These are phyloP conservation scores for Neurospora africana DNA, from an alignment of 495 filamentous ascomycete genomes.

Conservation along the genomic window DNA sequence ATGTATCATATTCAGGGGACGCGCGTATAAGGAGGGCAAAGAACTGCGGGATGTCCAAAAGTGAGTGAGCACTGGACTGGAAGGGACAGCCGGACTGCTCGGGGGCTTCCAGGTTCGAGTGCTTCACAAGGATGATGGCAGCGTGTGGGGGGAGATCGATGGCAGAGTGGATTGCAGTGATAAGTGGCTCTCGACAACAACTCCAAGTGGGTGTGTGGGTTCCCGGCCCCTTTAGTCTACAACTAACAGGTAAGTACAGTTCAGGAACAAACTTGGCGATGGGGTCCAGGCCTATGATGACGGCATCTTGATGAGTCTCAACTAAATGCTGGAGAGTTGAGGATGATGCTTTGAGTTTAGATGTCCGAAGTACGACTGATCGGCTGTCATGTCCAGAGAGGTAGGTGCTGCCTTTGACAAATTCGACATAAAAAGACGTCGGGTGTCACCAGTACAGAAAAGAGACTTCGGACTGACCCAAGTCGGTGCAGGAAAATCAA, in stretches of 20 bases:
- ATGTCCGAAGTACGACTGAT: background rate
- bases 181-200: background rate
- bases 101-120: background rate
- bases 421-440: background rate
- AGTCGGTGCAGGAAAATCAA: background rate
- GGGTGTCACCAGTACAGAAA: background rate
- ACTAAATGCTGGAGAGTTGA: background rate
- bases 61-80: background rate
- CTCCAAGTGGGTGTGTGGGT: background rate
- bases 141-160: background rate
- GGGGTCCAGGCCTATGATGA: background rate
- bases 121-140: background rate
- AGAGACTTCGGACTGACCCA: background rate
- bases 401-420: background rate
- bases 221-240: background rate
- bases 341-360: background rate
- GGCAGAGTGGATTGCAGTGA: background rate
- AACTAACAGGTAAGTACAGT: background rate
- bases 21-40: background rate
- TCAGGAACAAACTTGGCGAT: background rate
- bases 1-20: background rate
- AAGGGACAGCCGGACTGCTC: background rate
- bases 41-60: background rate
- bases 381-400: background rate
- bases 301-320: background rate